Evolutionary conservation across 768 basidiomycete species (phyloP), one percentile per base, ranked within the genome.

Genomic region (Pisolithus orientalis): DNA sequence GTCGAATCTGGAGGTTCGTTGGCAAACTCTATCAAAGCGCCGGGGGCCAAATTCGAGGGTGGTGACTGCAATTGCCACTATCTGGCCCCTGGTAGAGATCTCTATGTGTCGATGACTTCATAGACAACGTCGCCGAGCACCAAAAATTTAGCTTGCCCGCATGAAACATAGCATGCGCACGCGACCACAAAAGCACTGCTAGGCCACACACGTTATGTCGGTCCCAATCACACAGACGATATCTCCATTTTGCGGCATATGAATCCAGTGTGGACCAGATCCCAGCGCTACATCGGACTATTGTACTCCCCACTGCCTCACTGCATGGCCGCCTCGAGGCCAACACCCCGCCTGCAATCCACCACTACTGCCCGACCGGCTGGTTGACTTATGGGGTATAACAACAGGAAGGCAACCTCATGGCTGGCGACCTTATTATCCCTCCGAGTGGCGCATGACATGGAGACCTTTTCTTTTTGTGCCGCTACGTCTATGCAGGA

Each of bases 251-350:
- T 29, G 21, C 28, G 44, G 14, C 21, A 45, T 45, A 45, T 45
- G 44, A 45, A n/a, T 27, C 27, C 27, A 13, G 8, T 16, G 44
- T n/a, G 14, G n/a, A 7, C 9, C 14, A 16, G 25, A 28, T 16
- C 6, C 16, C 14, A 9, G 44, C 27, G 44, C 27, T 28, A 4
- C 6, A 14, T 44, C 10, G 14, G 9, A 44, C 39, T 38, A 14
- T 44, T 27, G 14, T 11, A 44, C 39, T 38, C 32, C 46, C 17
- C 21, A 21, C 46, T 32, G 37, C n/a, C 9, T 37, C 31, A 47
- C 31, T 17, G 46, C 46, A 47, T 47, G 46, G 46, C 46, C 2
- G 32, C 46, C 46, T 47, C 46, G 32, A 47, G 46, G 46, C 46
- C 32, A 25, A 25, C 32, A 37, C 21, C 5, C 46, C 46, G 24